Conservation (phyloP, 768 basidiomycete genomes). For the Auricularia sp. region DNA sequence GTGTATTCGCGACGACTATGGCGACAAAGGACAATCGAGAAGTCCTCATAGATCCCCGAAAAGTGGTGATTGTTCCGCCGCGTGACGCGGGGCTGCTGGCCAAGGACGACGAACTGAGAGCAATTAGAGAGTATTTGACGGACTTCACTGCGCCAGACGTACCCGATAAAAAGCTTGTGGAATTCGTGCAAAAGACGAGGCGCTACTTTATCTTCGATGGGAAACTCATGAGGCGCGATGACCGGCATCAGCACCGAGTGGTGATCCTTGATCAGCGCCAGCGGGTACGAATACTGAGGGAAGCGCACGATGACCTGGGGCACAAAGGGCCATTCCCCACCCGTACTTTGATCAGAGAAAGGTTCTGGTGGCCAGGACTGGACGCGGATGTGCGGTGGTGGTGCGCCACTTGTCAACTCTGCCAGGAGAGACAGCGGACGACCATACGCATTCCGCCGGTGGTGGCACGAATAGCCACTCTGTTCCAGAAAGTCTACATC, state of each 20-base stretch:
- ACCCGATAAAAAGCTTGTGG: constrained; percentile 5
- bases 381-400: constrained; percentile 22
- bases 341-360: constrained; percentile 3
- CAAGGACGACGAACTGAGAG: not conserved
- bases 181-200: not conserved
- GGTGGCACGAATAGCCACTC: constrained; percentile 14
- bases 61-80: not conserved
- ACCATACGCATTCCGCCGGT: constrained; percentile 16
- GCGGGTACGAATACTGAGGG: not conserved
- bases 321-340: constrained; percentile 5
- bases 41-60: not conserved
- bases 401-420: constrained; percentile 23
- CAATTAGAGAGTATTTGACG: constrained; percentile 15
- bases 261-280: constrained; percentile 8
- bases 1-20: not conserved
- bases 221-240: constrained; percentile 10
- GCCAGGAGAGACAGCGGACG: constrained; percentile 18
- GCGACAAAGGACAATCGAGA: not conserved
- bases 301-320: constrained; percentile 2
- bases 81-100: too few species aligned
- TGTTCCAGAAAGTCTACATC: constrained; percentile 16
- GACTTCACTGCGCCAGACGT: not conserved
- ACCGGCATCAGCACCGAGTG: constrained; percentile 11
- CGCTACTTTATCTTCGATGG: constrained; percentile 6
- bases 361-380: constrained; percentile 25